Percentiles rank a stretch among this genome's conserved stretches.
Evolutionary conservation across 108 stramenopile species (phyloP).

Genomic region (Cyclotella choctawhatcheeana): DNA sequence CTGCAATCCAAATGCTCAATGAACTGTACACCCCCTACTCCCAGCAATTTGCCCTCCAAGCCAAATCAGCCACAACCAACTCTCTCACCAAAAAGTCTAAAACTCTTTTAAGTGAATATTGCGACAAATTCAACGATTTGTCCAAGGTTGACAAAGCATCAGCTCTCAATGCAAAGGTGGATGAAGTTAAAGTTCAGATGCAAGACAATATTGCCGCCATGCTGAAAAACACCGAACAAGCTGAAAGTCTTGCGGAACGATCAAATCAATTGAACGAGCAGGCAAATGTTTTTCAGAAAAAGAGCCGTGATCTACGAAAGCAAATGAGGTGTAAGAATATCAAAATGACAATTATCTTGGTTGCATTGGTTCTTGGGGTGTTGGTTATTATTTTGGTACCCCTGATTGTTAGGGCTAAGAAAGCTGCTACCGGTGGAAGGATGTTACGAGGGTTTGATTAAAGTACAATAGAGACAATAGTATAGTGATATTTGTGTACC

Average conservation of each 20-base stretch:
- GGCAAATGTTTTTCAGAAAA: conserved; percentile 89
- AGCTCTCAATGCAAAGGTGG: conserved; percentile 78
- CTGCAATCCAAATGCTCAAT: conserved; percentile 77
- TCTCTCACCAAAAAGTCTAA: conserved; percentile 83
- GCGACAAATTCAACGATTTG: conserved; percentile 88
- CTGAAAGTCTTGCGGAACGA: conserved; percentile 78
- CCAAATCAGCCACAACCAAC: conserved; percentile 75
- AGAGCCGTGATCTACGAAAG: conserved; percentile 77
- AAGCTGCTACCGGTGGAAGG: conserved; percentile 39
- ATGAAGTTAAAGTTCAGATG: conserved; percentile 87
- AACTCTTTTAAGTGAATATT: conserved; percentile 56
- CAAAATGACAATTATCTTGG: conserved; percentile 87
- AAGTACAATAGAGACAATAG: too few species aligned
- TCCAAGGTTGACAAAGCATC: conserved; percentile 86
- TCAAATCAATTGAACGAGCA: conserved; percentile 89
- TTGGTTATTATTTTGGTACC: conserved; percentile 80
- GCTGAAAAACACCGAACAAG: conserved; percentile 90
- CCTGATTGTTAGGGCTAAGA: conserved; percentile 72
- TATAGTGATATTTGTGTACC: too few species aligned
- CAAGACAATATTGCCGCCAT: conserved; percentile 87
- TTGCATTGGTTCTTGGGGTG: conserved; percentile 71
- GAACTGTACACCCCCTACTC: conserved; percentile 79
- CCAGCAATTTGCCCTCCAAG: conserved; percentile 66
- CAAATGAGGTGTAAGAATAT: conserved; percentile 94
- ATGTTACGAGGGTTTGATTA: conserved; percentile 38